Evolutionary conservation across 306 rosid species (phyloP), one percentile per base, ranked within the genome.

Genomic region (Argentina anserina): DNA sequence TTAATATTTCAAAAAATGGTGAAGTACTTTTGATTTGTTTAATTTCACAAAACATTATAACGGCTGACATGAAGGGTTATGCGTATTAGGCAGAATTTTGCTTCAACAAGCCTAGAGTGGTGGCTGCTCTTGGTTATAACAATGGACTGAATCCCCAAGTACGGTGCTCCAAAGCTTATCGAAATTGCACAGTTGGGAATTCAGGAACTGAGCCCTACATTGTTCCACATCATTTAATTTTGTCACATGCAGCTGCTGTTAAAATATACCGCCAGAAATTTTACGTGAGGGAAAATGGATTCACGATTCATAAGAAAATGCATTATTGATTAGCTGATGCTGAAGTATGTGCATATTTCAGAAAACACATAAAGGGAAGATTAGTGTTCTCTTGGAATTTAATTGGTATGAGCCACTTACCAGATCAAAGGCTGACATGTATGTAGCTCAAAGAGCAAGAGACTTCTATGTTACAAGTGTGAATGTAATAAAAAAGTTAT

Each of bases 371-470:
- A 87, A 87, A 73, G 98, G 97, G 50, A 83, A 83, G 75, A 86
- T 90, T 79, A 96, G 98, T 7, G 90, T 90, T 69, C 85, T 90
- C 23, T 79, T 90, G 86, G 98, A 93, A 74, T 93, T 93, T 66
- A 90, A 87, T 34, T 93, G 98, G 98, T 90, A 88, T 59, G 98
- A 93, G 74, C 91, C 91, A 77, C 98, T 93, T 75, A 88, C 98
- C 28, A 78, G 93, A 78, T 84, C 90, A 43, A 90, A 88, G 83
- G 98, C 97, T 7, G 98, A 93, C 64, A 86, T 78, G 75, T 84
- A 80, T 67, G 98, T 97, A 39, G 98, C 98, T 75, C 98, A 93
- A 67, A 86, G 98, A 84, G 98, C 98, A 6, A 89, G 92, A 75
- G 98, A 93, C 82, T 93, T 93, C 69, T 97, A 93, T 58, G 26